Percentiles rank a stretch among this genome's conserved stretches.
These are phyloP conservation scores for Hemerocallis citrina DNA, from an alignment of 106 monocot genomes.

Conservation along the genomic window DNA sequence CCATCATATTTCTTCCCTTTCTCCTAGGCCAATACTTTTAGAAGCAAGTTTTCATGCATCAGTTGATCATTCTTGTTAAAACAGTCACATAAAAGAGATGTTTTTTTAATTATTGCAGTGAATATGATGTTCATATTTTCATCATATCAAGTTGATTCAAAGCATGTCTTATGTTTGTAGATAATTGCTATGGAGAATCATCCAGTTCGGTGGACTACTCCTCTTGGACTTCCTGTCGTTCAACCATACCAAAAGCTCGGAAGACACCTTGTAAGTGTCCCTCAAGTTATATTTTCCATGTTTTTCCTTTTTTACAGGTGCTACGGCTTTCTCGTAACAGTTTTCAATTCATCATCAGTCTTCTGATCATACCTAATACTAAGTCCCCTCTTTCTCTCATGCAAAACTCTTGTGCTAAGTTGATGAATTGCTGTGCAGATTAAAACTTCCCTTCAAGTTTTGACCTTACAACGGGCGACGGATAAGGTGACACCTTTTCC, in stretches of 20 bases:
- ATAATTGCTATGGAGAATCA: constrained; percentile 89
- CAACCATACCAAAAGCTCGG: constrained; percentile 87
- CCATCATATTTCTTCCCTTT: not conserved
- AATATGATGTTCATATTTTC: not conserved
- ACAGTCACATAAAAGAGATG: not conserved
- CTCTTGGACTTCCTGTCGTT: constrained; percentile 95
- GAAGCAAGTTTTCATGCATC: not conserved
- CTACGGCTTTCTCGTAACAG: not conserved
- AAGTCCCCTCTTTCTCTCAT: too few species aligned
- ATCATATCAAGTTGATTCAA: not conserved
- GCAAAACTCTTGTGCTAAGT: not conserved
- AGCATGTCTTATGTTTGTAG: constrained; percentile 18
- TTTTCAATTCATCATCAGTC: not conserved
- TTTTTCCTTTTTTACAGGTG: not conserved
- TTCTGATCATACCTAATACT: not conserved
- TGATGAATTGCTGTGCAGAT: constrained; percentile 38
- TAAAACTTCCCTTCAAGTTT: constrained; percentile 90
- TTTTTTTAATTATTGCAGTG: not conserved
- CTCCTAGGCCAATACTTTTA: not conserved
- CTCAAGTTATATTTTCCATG: not conserved
- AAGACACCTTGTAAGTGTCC: constrained; percentile 58
- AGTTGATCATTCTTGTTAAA: not conserved
- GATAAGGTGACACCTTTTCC: constrained; percentile 41
- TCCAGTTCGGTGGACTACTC: constrained; percentile 86
- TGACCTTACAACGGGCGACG: constrained; percentile 87